A percentile compares a stretch with the other conserved stretches of the same genome.
phyloP scores from a whole-genome alignment of 163 green algal species.

The Botryococcus braunii region DNA sequence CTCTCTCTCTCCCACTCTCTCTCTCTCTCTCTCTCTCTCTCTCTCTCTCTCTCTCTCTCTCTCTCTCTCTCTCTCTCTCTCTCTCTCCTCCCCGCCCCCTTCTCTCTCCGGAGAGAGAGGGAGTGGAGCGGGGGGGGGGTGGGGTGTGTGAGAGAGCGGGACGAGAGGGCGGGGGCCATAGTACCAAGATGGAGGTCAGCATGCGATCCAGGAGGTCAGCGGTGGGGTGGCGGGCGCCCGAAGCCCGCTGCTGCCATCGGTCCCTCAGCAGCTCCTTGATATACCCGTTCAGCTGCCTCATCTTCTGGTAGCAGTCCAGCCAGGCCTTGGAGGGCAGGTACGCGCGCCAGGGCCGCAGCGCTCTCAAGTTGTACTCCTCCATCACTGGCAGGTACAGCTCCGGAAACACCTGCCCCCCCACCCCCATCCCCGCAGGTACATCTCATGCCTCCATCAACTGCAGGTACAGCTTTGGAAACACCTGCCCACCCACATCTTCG shows the following conservation, averaged over 20 bases:
- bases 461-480: not conserved
- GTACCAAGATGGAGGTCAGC: slow-evolving; percentile 52
- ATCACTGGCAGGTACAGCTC: slow-evolving; percentile 90
- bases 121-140: too few species aligned
- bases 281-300: slow-evolving; percentile 63
- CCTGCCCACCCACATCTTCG: not conserved
- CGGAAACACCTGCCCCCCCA: slow-evolving; percentile 69
- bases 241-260: slow-evolving; percentile 30
- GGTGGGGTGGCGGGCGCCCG: slow-evolving; percentile 8
- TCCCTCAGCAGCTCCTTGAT: slow-evolving; percentile 68
- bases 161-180: too few species aligned
- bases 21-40: too few species aligned
- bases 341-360: slow-evolving; percentile 74
- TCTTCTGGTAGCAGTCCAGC: slow-evolving; percentile 44
- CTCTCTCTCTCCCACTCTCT: too few species aligned
- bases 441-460: too few species aligned
- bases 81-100: too few species aligned
- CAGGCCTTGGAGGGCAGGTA: slow-evolving; percentile 61
- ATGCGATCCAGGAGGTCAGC: slow-evolving; percentile 83
- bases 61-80: too few species aligned
- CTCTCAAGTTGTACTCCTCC: slow-evolving; percentile 80
- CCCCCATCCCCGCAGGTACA: too few species aligned
- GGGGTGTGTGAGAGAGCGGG: too few species aligned
- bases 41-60: too few species aligned
- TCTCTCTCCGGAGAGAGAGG: too few species aligned